Evolutionary conservation across 1,139 yeast genomes (phyloP), one percentile per base, ranked within the genome.

Genomic region (Magnusiomyces suaveolens): DNA sequence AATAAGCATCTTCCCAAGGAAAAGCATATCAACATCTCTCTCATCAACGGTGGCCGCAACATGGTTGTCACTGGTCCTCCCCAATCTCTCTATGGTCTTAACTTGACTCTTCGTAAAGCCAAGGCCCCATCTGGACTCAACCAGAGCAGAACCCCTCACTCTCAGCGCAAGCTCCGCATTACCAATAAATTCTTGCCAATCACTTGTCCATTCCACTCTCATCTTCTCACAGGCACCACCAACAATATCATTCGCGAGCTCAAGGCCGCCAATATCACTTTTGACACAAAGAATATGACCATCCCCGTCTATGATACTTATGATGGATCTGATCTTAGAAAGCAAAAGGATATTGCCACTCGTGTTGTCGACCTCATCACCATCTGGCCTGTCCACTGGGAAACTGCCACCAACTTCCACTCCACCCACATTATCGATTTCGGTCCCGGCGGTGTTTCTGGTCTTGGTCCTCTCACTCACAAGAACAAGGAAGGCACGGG

Each of bases 371-470:
- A 81, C 68, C 84, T 90, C 66, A 90, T 92, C 67, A 88, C 95
- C 55, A 84, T 83, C 66, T 79, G 87, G 67, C 89, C 96, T 48
- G 99, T 92, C 60, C 79, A 87, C 73, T 92, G 99, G 99, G 97
- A 92, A 74, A 63, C 65, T 41, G 95, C 98, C 39, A 90, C 97
- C 52, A 71, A 80, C 61, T 87, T 87, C 69, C 68, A 78, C 54
- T 80, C 94, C 32, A 86, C 97, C 53, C 98, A 94, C 70, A 80
- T 92, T 63, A 73, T 92, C 62, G 99, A 92, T 72, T 92, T 92
- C 66, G 99, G 99, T 68, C 99, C 98, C 59, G 98, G 99, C 72
- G 98, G 97, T 64, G 83, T 87, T 52, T 87, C 97, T 98, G 99
- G 99, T 63, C 78, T 92, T 63, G 98, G 98, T 73, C 85, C 87